Evolutionary conservation across 1,139 yeast genomes (phyloP), one percentile per base, ranked within the genome.

Genomic region (Saccharomyces pastorianus): DNA sequence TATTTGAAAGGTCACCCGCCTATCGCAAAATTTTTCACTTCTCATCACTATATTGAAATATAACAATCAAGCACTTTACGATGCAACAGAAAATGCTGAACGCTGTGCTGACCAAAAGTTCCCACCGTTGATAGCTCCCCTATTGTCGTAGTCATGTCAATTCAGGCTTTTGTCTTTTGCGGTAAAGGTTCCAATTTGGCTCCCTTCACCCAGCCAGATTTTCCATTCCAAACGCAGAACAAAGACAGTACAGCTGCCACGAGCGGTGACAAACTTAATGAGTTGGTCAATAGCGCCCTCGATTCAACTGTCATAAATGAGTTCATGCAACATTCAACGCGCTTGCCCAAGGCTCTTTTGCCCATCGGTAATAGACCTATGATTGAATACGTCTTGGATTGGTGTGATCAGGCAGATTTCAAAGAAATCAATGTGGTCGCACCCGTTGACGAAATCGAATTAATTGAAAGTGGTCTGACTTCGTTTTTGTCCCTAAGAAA

Each of bases 351-450:
- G 73, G 95, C 97, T 0, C 73, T 91, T 54, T 72, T 95, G 51
- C 98, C 99, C 2, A 77, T 95, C 47, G 98, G 95, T 14, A 91
- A 91, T 69, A 79, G 80, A 63, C 96, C 97, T n/a, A 84, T 93
- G 88, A 75, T 95, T 50, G 85, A 85, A 61, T 87, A 89, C 66
- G 95, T 88, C 2, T 76, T 95, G 49, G 91, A 87, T 61, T 95
- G 98, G 98, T 90, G 98, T 75, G 89, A 85, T 64, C 78, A 79
- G 66, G 98, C 96, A 1, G 85, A 85, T 57, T 87, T 88, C 67
- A 79, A 81, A 46, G 80, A 78, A 54, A 76, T 85, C 17, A 76
- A 85, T 46, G 76, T 82, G 14, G 79, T 77, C 5, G 79, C 83
- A 53, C 78, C 77, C 53, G 59, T 67, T 8, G 72, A 68, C n/a